Evolutionary conservation across 1,139 yeast genomes (phyloP).

Genomic region (Lodderomyces orthopsilosis): DNA sequence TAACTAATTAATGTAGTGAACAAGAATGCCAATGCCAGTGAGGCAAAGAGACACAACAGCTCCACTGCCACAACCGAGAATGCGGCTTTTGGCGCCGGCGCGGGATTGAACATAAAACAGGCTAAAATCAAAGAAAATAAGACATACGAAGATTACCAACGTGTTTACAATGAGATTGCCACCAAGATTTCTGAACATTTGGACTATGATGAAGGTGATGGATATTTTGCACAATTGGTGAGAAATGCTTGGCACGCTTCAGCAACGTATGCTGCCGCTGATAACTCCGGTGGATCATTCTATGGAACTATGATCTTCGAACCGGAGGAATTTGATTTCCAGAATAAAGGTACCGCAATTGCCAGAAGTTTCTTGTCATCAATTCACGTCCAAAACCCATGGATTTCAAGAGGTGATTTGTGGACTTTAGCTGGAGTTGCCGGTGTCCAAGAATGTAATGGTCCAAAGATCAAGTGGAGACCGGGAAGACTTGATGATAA

Average conservation of each 20-base stretch:
- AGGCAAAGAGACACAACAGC: constrained; percentile 10
- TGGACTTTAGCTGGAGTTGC: constrained; percentile 86
- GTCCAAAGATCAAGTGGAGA: constrained; percentile 87
- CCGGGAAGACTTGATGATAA: constrained; percentile 57
- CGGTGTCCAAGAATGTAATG: constrained; percentile 75
- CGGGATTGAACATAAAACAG: constrained; percentile 18
- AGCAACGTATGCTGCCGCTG: constrained; percentile 63
- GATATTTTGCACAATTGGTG: constrained; percentile 60
- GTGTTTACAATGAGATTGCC: constrained; percentile 79
- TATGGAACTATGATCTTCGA: constrained; percentile 80
- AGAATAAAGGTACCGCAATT: constrained; percentile 68
- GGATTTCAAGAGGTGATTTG: constrained; percentile 84
- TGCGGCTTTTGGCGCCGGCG: constrained; percentile 21
- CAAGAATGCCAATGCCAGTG: constrained; percentile 14
- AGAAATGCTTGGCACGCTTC: constrained; percentile 77
- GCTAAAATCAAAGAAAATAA: constrained; percentile 29
- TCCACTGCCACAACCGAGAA: constrained; percentile 9
- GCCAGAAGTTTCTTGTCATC: constrained; percentile 67
- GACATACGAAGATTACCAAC: constrained; percentile 59
- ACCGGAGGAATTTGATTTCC: constrained; percentile 67
- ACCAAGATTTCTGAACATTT: constrained; percentile 69
- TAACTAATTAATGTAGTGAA: constrained; percentile 10
- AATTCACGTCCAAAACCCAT: constrained; percentile 60
- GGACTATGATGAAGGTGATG: constrained; percentile 71
- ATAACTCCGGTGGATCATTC: constrained; percentile 71